Base-by-base conservation (phyloP, 352 stramenopile genomes). In the Phytopythium mirpurense region DNA sequence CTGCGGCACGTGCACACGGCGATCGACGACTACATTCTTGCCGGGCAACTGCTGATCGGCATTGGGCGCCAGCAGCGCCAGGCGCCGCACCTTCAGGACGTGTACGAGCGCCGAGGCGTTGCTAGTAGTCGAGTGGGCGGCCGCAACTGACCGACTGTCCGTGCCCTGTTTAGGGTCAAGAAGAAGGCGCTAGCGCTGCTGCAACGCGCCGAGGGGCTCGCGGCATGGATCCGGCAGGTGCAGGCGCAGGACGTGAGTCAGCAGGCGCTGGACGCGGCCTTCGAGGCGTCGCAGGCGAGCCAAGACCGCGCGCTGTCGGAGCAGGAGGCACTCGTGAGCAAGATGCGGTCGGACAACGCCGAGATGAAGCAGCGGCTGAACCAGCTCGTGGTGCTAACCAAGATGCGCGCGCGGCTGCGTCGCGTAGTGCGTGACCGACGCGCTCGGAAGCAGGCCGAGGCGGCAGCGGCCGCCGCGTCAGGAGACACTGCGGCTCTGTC, bases 131-230 rank as follows among this genome's bases (percentile, higher is more conserved):
- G 48, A 21, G 1, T 51, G 37, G 37, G 19, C 35, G 19, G 7
- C 26, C 11, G 38, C 9, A 26, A 18, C 38, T 44, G 21, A 44
- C 38, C n/a, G 0, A 16, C 2, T 27, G 9, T 31, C 15, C 16
- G n/a, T 40, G 6, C 16, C 51, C 4, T 47, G 12, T 51, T 9
- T 26, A 82, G 72, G 54, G 65, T 93, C 1, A 86, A 87, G 49
- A 72, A 82, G 23, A 93, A 90, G 65, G 83, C 83, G n/a, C 65
- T 90, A 6, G 67, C 78, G 26, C 50, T 91, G 35, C 58, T 93
- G n/a, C 70, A 89, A 57, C 80, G 83, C 6, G 83, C 83, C 18
- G 83, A 93, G 44, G 74, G 69, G 0, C 54, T 93, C 12, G 75
- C 82, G 10, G 78, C 81, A 18, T 93, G 83, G 83, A 71, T 68